Percentiles rank a stretch among this genome's conserved stretches.
Evolutionary conservation across 495 filamentous ascomycete species (phyloP).

Genomic region (Hypoxylon fragiforme): DNA sequence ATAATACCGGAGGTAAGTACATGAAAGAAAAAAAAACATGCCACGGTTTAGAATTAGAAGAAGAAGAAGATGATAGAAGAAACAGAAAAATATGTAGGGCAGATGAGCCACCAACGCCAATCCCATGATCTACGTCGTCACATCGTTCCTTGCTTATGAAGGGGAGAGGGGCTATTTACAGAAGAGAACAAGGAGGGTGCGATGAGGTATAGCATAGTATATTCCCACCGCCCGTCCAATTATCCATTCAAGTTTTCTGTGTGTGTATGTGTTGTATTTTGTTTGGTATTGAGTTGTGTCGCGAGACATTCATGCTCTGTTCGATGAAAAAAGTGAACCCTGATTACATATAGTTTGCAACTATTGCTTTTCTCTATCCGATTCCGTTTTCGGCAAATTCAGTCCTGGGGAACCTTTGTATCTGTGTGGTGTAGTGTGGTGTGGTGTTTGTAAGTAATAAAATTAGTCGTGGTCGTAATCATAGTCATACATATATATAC

Average conservation of each 20-base stretch:
- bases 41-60: no score
- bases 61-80: no score
- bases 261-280: no score
- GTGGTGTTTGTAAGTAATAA: no score
- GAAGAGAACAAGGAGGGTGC: background rate
- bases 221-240: no score
- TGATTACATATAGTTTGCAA: background rate
- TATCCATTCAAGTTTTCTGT: background rate
- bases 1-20: no score
- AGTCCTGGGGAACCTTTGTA: no score
- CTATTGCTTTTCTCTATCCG: conserved; percentile 16
- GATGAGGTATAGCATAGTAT: no score
- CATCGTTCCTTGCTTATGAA: no score
- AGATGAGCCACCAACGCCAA: conserved; percentile 6
- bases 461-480: conserved; percentile 3
- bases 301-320: conserved; percentile 19
- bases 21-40: background rate
- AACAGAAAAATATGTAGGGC: no score
- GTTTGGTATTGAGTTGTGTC: no score
- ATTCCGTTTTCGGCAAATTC: background rate
- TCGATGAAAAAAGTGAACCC: background rate
- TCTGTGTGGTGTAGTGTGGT: no score
- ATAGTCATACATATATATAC: conserved; percentile 1
- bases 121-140: background rate
- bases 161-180: background rate